Evolutionary conservation across 2,329 filamentous ascomycete genomes (phyloP), one percentile per base, ranked within the genome.

Genomic region (Fonsecaea multimorphosa): DNA sequence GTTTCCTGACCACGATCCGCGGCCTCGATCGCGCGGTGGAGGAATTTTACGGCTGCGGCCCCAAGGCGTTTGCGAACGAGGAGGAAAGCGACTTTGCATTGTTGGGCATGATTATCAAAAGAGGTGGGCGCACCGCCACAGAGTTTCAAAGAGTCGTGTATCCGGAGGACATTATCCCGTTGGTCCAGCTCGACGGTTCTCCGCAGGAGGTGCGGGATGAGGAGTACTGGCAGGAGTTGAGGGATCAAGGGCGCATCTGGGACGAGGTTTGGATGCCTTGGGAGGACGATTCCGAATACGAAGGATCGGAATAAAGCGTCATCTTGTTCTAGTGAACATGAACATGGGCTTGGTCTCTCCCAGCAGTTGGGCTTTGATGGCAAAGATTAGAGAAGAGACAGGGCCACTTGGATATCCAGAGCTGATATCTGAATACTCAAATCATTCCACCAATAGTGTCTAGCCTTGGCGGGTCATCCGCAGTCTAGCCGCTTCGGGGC

Each of bases 131-230:
- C 8, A 19, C 56, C 2, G 22, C 27, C 11, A 51, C 16, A 9
- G 27, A 14, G 22, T 24, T 27, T 16, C 44, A 49, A 16, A 3
- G 40, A n/a, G 64, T 68, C 24, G 56, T 62, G 27, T 68, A 68
- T 40, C 64, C 66, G 2, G 66, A 68, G 53, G 34, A 67, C 14
- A 66, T 68, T 16, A 29, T 64, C 4, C 64, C 66, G 27, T 57
- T 57, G 7, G 36, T 29, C 2, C 2, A 49, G 22, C 16, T n/a
- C 32, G 34, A 54, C 12, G 14, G 6, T 24, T 6, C 32, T 34
- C 32, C 2, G 32, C 32, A 12, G 5, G 32, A n/a, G n/a, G n/a
- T n/a, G n/a, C n/a, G 32, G 22, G 66, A 68, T 29, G 24, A 22
- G 27, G 58, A 36, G 29, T 68, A 66, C 31, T 68, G 66, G 66